Percentiles rank a stretch among this genome's conserved stretches.
Evolutionary conservation across 2,329 filamentous ascomycete genomes (phyloP).

Genomic region (Gremmenia infestans): DNA sequence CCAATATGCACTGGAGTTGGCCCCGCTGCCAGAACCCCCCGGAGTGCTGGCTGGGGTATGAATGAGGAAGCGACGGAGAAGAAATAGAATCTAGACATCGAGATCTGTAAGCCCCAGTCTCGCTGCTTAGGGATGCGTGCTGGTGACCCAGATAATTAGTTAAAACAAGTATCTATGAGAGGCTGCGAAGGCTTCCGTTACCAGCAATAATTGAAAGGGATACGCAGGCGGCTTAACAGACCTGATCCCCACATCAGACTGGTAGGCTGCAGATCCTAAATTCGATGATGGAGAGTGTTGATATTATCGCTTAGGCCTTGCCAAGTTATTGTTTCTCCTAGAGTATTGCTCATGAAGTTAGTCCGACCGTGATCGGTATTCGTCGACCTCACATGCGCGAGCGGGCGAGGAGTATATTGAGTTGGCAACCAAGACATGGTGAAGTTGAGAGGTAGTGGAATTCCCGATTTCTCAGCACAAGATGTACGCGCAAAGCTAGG

Average conservation of each 20-base stretch:
- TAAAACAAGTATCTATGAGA: too few relatives aligned
- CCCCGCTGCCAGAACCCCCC: constrained; percentile 58
- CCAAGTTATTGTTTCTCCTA: constrained; percentile 67
- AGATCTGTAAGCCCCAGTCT: constrained; percentile 31
- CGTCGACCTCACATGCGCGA: constrained; percentile 58
- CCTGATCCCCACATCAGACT: constrained; percentile 76
- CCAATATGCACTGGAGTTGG: constrained; percentile 43
- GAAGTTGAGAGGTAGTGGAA: constrained; percentile 80
- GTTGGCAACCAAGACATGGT: constrained; percentile 66
- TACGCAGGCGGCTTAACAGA: constrained; percentile 63
- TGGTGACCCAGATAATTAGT: constrained; percentile 18
- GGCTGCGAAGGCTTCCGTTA: constrained; percentile 12
- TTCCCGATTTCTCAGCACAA: constrained; percentile 69
- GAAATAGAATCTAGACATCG: constrained; percentile 63
- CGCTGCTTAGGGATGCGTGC: constrained; percentile 37
- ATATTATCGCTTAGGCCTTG: constrained; percentile 79
- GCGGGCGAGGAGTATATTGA: constrained; percentile 61
- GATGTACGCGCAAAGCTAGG: constrained; percentile 72
- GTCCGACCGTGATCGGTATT: constrained; percentile 55
- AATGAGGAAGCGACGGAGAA: constrained; percentile 60
- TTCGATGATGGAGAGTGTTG: constrained; percentile 72
- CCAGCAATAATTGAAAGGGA: constrained; percentile 40
- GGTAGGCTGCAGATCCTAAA: constrained; percentile 67
- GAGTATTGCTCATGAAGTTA: constrained; percentile 60
- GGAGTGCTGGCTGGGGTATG: constrained; percentile 57